Conservation (phyloP, 164 flowering plant species). For the Nymphaea colorata region DNA sequence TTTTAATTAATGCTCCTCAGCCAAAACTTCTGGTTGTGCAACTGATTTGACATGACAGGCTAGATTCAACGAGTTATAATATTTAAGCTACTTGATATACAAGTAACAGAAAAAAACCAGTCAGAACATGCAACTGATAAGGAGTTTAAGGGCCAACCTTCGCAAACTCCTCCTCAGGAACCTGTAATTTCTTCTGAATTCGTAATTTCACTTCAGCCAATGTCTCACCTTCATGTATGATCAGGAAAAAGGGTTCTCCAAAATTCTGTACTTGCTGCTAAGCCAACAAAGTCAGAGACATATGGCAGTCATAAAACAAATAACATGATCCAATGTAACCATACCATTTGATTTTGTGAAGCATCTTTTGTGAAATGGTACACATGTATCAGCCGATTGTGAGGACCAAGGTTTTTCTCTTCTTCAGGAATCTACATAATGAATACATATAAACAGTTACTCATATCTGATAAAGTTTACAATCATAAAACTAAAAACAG, state of each 20-base stretch:
- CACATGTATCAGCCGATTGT: conserved; percentile 88
- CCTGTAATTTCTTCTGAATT: conserved; percentile 83
- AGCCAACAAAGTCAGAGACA: background rate
- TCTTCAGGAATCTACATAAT: conserved; percentile 83
- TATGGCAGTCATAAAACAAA: background rate
- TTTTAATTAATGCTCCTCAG: too few species aligned
- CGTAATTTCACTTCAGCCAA: conserved; percentile 77
- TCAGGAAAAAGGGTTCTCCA: conserved; percentile 95
- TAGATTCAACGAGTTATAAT: too few species aligned
- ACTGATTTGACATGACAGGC: too few species aligned
- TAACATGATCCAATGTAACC: background rate
- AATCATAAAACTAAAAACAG: too few species aligned
- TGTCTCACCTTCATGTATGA: conserved; percentile 89
- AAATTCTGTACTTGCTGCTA: conserved; percentile 90
- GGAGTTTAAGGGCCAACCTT: conserved; percentile 37
- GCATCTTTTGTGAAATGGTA: conserved; percentile 87
- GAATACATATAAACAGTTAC: conserved; percentile 1
- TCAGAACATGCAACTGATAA: background rate
- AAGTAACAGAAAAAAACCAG: too few species aligned
- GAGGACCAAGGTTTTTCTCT: conserved; percentile 87
- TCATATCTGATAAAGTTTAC: background rate
- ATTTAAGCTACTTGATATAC: too few species aligned
- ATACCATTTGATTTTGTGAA: conserved; percentile 78
- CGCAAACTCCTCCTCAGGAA: conserved; percentile 82
- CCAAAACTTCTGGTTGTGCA: too few species aligned